These are phyloP conservation scores for Ceratocystis huliohia DNA, from an alignment of 2,329 filamentous ascomycete species.

Conservation along the genomic window DNA sequence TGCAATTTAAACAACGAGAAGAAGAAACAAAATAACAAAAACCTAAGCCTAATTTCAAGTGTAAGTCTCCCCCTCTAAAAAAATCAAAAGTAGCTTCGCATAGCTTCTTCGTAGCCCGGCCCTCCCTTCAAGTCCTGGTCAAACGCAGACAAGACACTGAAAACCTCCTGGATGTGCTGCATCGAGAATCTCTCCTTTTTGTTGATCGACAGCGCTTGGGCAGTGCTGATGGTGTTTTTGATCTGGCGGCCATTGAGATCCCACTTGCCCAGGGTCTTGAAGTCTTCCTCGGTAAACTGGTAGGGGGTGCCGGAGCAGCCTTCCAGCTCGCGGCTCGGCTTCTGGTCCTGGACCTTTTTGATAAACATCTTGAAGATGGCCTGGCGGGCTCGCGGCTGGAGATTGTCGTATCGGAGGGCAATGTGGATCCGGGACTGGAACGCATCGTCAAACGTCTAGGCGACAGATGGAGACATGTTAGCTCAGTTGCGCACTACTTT, in stretches of 20 bases:
- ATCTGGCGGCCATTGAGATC: conserved; percentile 36
- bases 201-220: conserved; percentile 69
- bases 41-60: neutral
- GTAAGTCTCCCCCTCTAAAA: neutral
- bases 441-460: conserved; percentile 73
- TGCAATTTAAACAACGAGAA: neutral
- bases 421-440: conserved; percentile 84
- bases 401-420: conserved; percentile 64
- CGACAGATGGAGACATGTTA: neutral
- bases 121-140: conserved; percentile 74
- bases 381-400: conserved; percentile 59
- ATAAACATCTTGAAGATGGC: conserved; percentile 78
- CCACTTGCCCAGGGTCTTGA: conserved; percentile 32
- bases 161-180: conserved; percentile 65
- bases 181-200: conserved; percentile 60
- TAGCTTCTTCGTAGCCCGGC: conserved; percentile 66
- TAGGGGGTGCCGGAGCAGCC: neutral
- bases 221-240: conserved; percentile 37
- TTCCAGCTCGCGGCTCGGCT: conserved; percentile 37
- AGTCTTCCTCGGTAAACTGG: conserved; percentile 27
- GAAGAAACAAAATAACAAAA: neutral
- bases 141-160: conserved; percentile 76
- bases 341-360: conserved; percentile 53
- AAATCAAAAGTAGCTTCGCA: conserved; percentile 59
- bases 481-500: neutral